Base-by-base conservation (phyloP, 2,329 filamentous ascomycete genomes). In the Capronia epimyces region DNA sequence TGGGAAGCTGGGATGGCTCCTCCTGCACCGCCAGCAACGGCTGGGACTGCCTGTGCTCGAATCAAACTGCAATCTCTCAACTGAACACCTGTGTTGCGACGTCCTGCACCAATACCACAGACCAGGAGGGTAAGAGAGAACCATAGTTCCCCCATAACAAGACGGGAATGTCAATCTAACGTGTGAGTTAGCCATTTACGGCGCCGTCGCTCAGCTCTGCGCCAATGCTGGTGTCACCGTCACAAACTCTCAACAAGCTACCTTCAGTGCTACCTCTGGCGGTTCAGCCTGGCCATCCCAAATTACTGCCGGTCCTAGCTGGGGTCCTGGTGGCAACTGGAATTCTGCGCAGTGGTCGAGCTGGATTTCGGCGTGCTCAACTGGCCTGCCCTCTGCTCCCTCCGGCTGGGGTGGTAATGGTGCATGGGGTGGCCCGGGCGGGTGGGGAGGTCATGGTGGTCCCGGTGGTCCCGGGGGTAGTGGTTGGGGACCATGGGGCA, bases 41-140 rank as follows among this genome's bases (percentile, higher is more conserved):
- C 25, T 63, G 58, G 59, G 52, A 58, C 36, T 63, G 60, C 49
- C 53, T 63, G 24, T 63, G 60, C 49, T 55, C 49, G 31, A 61
- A 62, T 46, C 43, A 50, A 31, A 58, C 56, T 20, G 57, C 56
- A 41, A 59, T 63, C 46, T 53, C 58, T 16, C 55, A 59, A 40
- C 31, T 63, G 40, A 63, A 63, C 49, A 59, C 56, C 39, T 63
- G 60, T 20, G 58, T 62, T 36, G 56, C 58, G 21, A 57, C 59
- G 13, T 60, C 58, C 21, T 63, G 60, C 52, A 62, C 56, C 7
- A 60, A 62, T 42, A 43, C 46, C 25, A 61, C 59, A 7, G 60
- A 62, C 43, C 58, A 62, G 55, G 56, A 63, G 43, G 56, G 58
- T 59, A 50, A 50, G 52, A 46, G n/a, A 27, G 20, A 27, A 20